Evolutionary conservation across 257 asterid species (phyloP), one percentile per base, ranked within the genome.

Genomic region (Ehretia macrophylla): DNA sequence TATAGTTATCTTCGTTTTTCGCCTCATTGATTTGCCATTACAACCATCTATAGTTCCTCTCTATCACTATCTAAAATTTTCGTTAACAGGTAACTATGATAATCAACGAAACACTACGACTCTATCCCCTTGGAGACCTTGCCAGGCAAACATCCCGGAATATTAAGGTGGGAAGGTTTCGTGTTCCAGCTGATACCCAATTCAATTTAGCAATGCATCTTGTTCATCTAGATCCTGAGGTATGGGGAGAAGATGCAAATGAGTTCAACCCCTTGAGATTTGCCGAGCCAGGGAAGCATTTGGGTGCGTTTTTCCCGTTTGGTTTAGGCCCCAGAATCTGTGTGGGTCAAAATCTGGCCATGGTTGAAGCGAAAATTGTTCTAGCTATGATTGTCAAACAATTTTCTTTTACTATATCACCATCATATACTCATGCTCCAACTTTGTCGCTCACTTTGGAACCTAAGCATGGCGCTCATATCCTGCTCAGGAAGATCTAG

Each of bases 221-320:
- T 40, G 69, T 76, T 8, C 81, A 76, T 21, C 77, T 64, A 18
- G 75, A 76, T 53, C 45, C 21, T 3, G 68, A 57, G 3, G 42
- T 73, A 22, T 77, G 83, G 79, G 79, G 83, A 57, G 72, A 55
- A 8, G 79, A 73, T 67, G 77, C 72, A 32, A 55, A 66, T 32
- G 83, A 67, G 23, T 77, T 77, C 74, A 77, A 77, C 23, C 83
- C 79, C 0, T 21, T 11, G 38, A 61, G 79, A 58, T 77, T 77
- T 63, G 23, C 67, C 0, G 64, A 60, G 46, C 42, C 72, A 3
- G 59, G 68, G 1, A 69, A 77, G 40, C 76, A 66, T 62, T 14
- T 70, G 59, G 83, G 70, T 8, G 70, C 72, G 0, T 77, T 59
- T 53, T 60, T 67, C 59, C 83, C 83, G 17, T 73, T 73, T 49